phyloP scores from a whole-genome alignment of 140 eudicot species.

The Flaveria floridana region DNA sequence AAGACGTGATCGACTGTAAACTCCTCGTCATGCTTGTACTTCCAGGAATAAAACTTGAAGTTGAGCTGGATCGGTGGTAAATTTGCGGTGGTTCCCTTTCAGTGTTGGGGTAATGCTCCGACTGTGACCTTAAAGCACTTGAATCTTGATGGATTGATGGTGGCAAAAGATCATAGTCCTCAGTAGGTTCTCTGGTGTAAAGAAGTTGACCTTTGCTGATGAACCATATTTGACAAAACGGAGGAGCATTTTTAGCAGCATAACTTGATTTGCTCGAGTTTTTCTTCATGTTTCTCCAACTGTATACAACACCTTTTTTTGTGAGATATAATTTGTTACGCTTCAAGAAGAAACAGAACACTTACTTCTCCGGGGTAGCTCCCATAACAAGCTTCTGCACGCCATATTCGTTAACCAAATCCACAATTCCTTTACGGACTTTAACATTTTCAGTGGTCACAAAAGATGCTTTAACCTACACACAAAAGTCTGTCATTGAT shows the following conservation, averaged over 20 bases:
- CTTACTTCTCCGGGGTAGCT: slow-evolving; percentile 61
- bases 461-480: slow-evolving; percentile 60
- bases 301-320: slow-evolving; percentile 25
- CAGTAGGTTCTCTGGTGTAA: slow-evolving; percentile 56
- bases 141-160: slow-evolving; percentile 33
- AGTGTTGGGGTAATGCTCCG: slow-evolving; percentile 24
- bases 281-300: slow-evolving; percentile 62
- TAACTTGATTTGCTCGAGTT: slow-evolving; percentile 59
- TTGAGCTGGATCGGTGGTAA: slow-evolving; percentile 23
- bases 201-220: slow-evolving; percentile 66
- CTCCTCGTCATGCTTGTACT: slow-evolving; percentile 26
- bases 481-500: not conserved
- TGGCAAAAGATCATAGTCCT: slow-evolving; percentile 28
- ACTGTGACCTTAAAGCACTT: slow-evolving; percentile 42
- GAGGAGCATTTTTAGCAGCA: slow-evolving; percentile 59
- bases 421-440: slow-evolving; percentile 62
- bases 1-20: slow-evolving; percentile 33
- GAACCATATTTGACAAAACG: slow-evolving; percentile 66
- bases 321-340: not conserved
- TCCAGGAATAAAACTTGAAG: slow-evolving; percentile 18
- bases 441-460: slow-evolving; percentile 53
- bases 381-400: slow-evolving; percentile 76
- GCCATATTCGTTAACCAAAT: slow-evolving; percentile 48
- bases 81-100: slow-evolving; percentile 33
- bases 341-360: not conserved